Percentiles rank a stretch among this genome's conserved stretches.
Evolutionary conservation across 805 yeast species (phyloP).

Genomic region (Teunomyces cretensis): DNA sequence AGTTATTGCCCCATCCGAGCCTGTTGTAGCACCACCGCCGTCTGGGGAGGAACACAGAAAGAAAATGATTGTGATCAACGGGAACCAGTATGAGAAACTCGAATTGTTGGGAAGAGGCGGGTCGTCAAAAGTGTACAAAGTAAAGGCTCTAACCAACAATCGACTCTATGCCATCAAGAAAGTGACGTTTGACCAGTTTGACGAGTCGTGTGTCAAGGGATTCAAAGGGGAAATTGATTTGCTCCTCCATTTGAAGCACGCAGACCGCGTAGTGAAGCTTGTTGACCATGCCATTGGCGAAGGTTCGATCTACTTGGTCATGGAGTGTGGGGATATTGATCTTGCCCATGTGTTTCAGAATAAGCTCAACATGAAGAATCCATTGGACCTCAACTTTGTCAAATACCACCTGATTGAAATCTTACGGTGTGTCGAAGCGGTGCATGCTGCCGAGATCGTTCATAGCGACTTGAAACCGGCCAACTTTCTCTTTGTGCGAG

Average conservation of each 20-base stretch:
- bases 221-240: conserved; percentile 90
- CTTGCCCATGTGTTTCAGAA: conserved; percentile 74
- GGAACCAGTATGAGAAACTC: conserved; percentile 63
- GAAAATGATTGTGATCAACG: conserved; percentile 46
- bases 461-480: conserved; percentile 77
- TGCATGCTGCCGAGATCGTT: conserved; percentile 83
- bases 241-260: conserved; percentile 55
- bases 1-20: background rate
- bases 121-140: conserved; percentile 85
- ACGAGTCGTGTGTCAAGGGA: conserved; percentile 67
- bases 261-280: conserved; percentile 72
- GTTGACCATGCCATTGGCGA: conserved; percentile 70
- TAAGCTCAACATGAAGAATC: conserved; percentile 35
- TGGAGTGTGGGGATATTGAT: conserved; percentile 96
- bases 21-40: conserved; percentile 1
- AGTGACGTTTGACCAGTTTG: conserved; percentile 79
- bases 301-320: conserved; percentile 66
- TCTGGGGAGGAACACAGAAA: conserved; percentile 19
- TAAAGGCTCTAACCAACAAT: conserved; percentile 50
- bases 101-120: conserved; percentile 91
- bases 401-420: conserved; percentile 77
- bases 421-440: conserved; percentile 78
- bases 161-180: conserved; percentile 76
- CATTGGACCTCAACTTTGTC: conserved; percentile 70
- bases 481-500: conserved; percentile 74